Base-by-base conservation (phyloP, 2,329 filamentous ascomycete genomes). In the Clonostachys sp. region DNA sequence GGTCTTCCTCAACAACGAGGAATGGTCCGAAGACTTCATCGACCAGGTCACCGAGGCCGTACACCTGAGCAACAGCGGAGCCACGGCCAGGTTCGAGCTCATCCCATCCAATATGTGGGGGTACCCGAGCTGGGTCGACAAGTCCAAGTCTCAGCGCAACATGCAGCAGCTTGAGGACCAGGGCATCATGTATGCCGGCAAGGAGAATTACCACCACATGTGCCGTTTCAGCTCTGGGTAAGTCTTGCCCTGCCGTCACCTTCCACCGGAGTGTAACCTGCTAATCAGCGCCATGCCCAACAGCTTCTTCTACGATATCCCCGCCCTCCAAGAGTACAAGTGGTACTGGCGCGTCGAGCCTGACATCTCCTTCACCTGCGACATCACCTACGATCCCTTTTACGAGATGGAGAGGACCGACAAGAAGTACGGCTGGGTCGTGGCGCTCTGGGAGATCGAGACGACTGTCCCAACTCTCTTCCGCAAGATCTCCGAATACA, bases 281-380 rank as follows among this genome's bases (percentile, higher is more conserved):
- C 24, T 30, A 30, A 30, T 30, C 24, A 30, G 9, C 24, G 9
- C 4, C 24, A 30, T 30, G 24, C 24, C 24, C 24, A 3, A 34
- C 42, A 69, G 69, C 9, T 64, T 70, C 45, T 73, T 74, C 51
- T 74, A 72, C 61, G 62, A 67, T 40, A 61, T 72, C 44, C 63
- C 68, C 8, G 65, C 59, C 2, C 58, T 74, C 18, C 58, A 59
- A 51, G 58, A 65, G 42, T 74, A 71, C 61, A 70, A 67, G 53
- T 74, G 70, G 69, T 74, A 74, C 58, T 74, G 71, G 70, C 62
- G 71, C 12, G 57, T 74, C 18, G 71, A 74, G 48, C 69, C 71
- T 17, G 66, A 71, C 45, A 67, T 72, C 46, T 63, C 72, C 45
- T 73, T 68, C 51, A 65, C 61, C 51, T 74, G 71, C 60, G 64